Evolutionary conservation across 2,329 filamentous ascomycete species (phyloP).

Genomic region (Fusarium pseudoanthophilum): DNA sequence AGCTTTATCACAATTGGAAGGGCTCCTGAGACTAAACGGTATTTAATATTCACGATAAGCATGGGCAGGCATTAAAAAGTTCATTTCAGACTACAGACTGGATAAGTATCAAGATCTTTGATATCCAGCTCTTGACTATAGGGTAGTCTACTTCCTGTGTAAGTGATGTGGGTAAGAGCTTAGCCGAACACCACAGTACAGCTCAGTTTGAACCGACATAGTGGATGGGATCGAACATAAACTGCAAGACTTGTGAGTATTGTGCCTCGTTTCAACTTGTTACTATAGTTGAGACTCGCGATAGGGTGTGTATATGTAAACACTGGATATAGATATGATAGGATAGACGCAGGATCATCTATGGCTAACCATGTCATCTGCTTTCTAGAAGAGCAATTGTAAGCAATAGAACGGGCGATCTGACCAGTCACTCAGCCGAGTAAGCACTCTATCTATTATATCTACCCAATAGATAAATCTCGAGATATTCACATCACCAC

Average conservation of each 20-base stretch:
- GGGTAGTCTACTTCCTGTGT: not conserved
- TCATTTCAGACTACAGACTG: not conserved
- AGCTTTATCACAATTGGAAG: not conserved
- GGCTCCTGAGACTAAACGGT: accelerated
- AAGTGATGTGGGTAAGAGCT: not conserved
- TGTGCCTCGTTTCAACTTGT: accelerated
- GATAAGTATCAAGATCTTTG: no score
- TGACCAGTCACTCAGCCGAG: not conserved
- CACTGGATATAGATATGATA: not conserved
- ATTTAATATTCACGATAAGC: no score
- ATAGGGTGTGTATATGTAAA: not conserved
- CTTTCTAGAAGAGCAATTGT: not conserved
- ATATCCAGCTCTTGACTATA: not conserved
- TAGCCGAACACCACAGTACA: not conserved
- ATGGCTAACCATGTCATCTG: not conserved
- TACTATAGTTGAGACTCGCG: accelerated
- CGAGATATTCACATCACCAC: no score
- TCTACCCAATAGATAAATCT: no score
- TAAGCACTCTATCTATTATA: not conserved
- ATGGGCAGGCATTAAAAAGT: no score
- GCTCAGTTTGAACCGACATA: not conserved
- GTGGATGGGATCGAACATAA: accelerated
- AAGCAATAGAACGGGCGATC: not conserved
- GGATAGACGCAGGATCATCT: not conserved
- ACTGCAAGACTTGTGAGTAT: accelerated